A percentile compares a stretch with the other conserved stretches of the same genome.
Evolutionary conservation across 2,329 filamentous ascomycete species (phyloP).

Genomic region (Calonectria naviculata): DNA sequence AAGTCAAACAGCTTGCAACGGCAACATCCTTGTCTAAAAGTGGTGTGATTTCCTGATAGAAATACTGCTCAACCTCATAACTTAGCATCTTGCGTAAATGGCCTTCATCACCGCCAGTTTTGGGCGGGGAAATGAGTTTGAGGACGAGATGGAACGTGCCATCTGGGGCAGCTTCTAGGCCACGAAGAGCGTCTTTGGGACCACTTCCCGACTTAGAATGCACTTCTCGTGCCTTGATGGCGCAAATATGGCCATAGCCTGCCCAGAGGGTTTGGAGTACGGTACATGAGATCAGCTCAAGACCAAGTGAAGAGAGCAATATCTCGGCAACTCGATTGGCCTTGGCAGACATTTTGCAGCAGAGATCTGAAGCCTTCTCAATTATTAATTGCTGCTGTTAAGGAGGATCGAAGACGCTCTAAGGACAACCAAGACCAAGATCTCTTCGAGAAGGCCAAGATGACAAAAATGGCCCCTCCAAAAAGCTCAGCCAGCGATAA

Average conservation of each 20-base stretch:
- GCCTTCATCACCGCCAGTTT: conserved; percentile 61
- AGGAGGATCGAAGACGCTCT: not conserved
- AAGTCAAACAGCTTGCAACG: conserved; percentile 63
- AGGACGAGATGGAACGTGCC: conserved; percentile 59
- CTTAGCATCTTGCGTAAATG: conserved; percentile 74
- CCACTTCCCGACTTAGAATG: conserved; percentile 29
- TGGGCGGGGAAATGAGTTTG: conserved; percentile 67
- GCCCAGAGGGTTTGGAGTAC: conserved; percentile 61
- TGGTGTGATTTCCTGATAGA: conserved; percentile 69
- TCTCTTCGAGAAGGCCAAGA: not conserved
- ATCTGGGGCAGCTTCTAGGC: conserved; percentile 17
- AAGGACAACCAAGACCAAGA: not conserved
- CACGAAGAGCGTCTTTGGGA: conserved; percentile 17
- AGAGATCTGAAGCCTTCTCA: too few species aligned
- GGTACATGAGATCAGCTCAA: conserved; percentile 52
- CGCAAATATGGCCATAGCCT: conserved; percentile 67
- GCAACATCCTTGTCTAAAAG: conserved; percentile 54
- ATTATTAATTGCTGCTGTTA: not conserved
- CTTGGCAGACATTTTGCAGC: conserved; percentile 9
- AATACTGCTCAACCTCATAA: conserved; percentile 75
- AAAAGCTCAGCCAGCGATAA: not conserved
- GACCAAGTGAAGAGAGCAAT: conserved; percentile 52
- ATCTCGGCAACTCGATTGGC: conserved; percentile 48
- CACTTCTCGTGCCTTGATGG: conserved; percentile 56
- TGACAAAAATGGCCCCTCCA: not conserved